Percentiles rank a stretch among this genome's conserved stretches.
These are phyloP conservation scores for Trichomonascaceae sp. DNA, from an alignment of 1,139 yeast species.

Conservation along the genomic window DNA sequence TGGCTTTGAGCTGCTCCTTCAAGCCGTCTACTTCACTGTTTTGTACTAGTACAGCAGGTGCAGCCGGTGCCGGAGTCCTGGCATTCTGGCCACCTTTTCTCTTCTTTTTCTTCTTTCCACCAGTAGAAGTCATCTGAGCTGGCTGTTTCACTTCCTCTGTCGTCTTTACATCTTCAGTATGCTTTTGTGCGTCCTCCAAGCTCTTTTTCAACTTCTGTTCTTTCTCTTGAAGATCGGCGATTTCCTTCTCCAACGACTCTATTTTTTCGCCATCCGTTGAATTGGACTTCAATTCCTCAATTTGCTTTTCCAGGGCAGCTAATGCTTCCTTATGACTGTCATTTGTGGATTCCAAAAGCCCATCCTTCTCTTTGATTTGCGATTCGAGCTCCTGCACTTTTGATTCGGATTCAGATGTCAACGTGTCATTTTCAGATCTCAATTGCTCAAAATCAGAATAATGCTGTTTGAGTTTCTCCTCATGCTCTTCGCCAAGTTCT, in stretches of 20 bases:
- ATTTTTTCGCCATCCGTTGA: conserved; percentile 15
- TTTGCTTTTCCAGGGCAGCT: conserved; percentile 5
- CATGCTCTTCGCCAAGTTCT: not conserved
- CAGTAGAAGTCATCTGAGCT: conserved; percentile 4
- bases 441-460: not conserved
- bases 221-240: not conserved
- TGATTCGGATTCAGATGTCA: not conserved
- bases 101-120: conserved; percentile 24
- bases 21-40: conserved; percentile 6
- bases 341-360: not conserved
- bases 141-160: not conserved
- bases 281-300: conserved; percentile 17
- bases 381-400: not conserved
- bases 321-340: conserved; percentile 9
- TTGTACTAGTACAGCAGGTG: not conserved
- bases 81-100: conserved; percentile 15
- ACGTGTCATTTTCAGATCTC: not conserved
- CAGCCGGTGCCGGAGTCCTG: not conserved
- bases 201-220: conserved; percentile 8
- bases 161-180: not conserved
- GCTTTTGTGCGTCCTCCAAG: conserved; percentile 23
- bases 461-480: not conserved
- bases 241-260: not conserved
- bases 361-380: not conserved
- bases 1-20: conserved; percentile 4